Base-by-base conservation (phyloP, 228 moss, liverwort and hornwort species). In the Sphagnum magellanicum region DNA sequence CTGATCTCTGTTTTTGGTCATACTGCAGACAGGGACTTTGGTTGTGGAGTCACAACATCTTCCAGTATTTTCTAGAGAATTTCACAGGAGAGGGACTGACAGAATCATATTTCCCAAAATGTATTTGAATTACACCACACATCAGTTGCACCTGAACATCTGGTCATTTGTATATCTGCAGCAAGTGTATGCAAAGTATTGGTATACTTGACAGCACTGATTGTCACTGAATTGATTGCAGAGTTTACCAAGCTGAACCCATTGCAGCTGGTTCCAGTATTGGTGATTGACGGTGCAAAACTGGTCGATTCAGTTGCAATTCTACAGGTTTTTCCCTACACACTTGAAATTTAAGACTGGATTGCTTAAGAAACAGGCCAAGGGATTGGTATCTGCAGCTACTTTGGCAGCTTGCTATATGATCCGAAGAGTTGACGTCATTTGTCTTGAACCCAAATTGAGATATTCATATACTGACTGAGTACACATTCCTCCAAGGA, bases 271-370 rank as follows among this genome's bases (percentile, higher is more conserved):
- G 84, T 97, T 8, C 97, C 97, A 48, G 79, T 72, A 48, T 76
- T 97, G 79, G 90, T 85, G 79, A 78, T 93, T 58, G 91, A 97
- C 74, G 97, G 90, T 59, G 77, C 50, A 71, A 4, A 15, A 4
- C 53, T 97, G n/a, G 84, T 63, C 55, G 93, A 97, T 78, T 97
- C 97, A 53, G 66, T 93, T 65, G 93, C 91, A 69, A 97, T 97
- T 67, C 0, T 91, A 49, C 81, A 85, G 93, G 93, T 97, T 75
- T 71, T 11, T 8, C 60, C 32, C 53, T 12, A 51, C 51, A 51
- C 32, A 8, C 53, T 48, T 55, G 1, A 12, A 3, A 55, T 8
- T 8, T 12, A 55, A 55, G 32, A 32, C 32, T 32, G 32, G 32
- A 32, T 32, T 32, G 32, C 32, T 32, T 32, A 32, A 2, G 32